Base-by-base conservation (phyloP, 1,139 yeast species). In the Suhomyces kunorum region DNA sequence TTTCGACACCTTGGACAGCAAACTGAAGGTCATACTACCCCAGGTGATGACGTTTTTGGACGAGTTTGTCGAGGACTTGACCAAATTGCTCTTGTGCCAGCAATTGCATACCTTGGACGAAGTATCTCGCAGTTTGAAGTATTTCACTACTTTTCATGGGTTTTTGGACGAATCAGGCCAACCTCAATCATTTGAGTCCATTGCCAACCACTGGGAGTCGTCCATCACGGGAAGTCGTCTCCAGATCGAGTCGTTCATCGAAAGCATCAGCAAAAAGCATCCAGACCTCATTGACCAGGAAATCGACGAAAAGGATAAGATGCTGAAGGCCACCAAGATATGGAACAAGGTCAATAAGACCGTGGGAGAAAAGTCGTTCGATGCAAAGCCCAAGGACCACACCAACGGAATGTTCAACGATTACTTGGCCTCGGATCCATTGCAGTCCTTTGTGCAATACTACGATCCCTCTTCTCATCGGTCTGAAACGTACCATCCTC, bases 41-140 rank as follows among this genome's bases (percentile, higher is more conserved):
- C 75, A 71, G 43, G 61, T 73, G 4, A 55, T 76, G 36, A 56
- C 66, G 6, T 63, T 70, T 29, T 55, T 79, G 42, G 79, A 79
- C 24, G 83, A 80, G 54, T 78, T 78, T 47, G 59, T 79, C 12
- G 76, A 70, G 33, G 60, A 62, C 33, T 44, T 77, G 9, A 59
- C 75, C 5, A 60, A 68, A 40, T 59, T 63, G 50, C 44, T 60
- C 36, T 22, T 74, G 43, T 57, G 64, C 53, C 57, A 68, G 49
- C 64, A 70, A 41, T 34, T 54, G 16, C 62, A 61, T 12, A 60
- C 70, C 3, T 62, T 58, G 39, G 51, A 58, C 14, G 56, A 59
- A 11, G 54, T 75, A 13, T 44, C 54, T 22, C 48, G 53, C 2
- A 59, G 63, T 11, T 43, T 75, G 26, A 38, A 50, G 14, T 61